phyloP scores from a whole-genome alignment of 129 eudicot genomes.

The Pittosporum tobira region DNA sequence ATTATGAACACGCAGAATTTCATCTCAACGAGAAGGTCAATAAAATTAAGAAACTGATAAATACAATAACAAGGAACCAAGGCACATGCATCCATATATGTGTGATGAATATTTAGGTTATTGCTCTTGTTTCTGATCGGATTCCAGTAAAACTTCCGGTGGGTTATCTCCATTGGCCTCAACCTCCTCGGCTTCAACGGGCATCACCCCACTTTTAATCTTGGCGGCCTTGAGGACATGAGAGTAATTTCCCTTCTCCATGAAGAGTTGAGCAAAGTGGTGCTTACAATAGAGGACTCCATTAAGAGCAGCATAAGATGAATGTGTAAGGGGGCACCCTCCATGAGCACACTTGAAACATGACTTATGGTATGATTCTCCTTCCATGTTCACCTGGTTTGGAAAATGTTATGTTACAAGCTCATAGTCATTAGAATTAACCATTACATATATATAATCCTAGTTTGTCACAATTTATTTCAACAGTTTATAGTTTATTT shows the following conservation, averaged over 20 bases:
- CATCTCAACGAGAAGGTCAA: not conserved
- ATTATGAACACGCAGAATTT: no score
- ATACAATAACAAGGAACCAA: not conserved
- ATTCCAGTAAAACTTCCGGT: conserved; percentile 16
- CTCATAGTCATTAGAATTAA: no score
- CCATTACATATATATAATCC: no score
- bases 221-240: conserved; percentile 83
- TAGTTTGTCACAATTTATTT: no score
- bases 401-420: no score
- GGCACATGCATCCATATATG: not conserved
- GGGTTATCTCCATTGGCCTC: conserved; percentile 6
- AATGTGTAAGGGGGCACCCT: conserved; percentile 89
- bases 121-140: not conserved
- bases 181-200: conserved; percentile 17
- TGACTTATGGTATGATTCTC: conserved; percentile 79
- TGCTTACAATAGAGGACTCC: conserved; percentile 84
- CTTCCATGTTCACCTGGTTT: conserved; percentile 84
- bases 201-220: conserved; percentile 31
- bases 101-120: not conserved
- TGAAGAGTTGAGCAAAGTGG: conserved; percentile 86
- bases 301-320: conserved; percentile 92
- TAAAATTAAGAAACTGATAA: no score
- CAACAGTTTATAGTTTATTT: no score
- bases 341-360: conserved; percentile 99
- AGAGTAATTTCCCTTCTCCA: conserved; percentile 87